Percentiles rank a stretch among this genome's conserved stretches.
Conservation (phyloP, 352 stramenopile genomes). For the Globisporangium rhizosaccharum region DNA sequence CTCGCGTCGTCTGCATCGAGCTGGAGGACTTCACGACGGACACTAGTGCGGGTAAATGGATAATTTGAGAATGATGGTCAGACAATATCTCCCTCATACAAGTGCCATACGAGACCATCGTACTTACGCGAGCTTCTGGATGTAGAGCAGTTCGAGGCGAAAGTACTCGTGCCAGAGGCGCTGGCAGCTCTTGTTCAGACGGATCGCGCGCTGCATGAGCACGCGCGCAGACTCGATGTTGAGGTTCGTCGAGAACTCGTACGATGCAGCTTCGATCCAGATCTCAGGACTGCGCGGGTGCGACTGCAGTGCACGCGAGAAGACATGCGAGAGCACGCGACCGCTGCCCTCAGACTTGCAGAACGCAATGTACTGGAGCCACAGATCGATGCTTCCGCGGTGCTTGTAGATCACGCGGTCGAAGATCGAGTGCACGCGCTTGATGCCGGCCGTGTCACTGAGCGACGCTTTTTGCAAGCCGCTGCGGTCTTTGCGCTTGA, state of each 20-base stretch:
- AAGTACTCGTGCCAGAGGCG: constrained; percentile 91
- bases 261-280: constrained; percentile 89
- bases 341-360: constrained; percentile 68
- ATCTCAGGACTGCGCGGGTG: constrained; percentile 81
- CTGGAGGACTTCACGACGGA: constrained; percentile 73
- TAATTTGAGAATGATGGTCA: neutral
- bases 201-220: constrained; percentile 91
- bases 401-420: constrained; percentile 86
- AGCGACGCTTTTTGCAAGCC: constrained; percentile 62
- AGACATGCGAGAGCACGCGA: constrained; percentile 71
- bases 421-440: constrained; percentile 82
- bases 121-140: constrained; percentile 76
- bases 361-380: constrained; percentile 89
- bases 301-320: constrained; percentile 82
- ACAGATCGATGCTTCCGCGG: constrained; percentile 84
- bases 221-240: constrained; percentile 85
- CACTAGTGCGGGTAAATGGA: constrained; percentile 9
- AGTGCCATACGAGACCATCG: too few relatives aligned
- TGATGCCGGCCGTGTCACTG: constrained; percentile 65
- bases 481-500: constrained; percentile 73
- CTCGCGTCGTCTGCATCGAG: constrained; percentile 45
- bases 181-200: constrained; percentile 76
- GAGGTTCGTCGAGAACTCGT: constrained; percentile 84
- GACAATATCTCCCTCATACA: neutral
- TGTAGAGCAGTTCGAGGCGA: constrained; percentile 86